phyloP scores from a whole-genome alignment of 2,329 filamentous ascomycete genomes.

The Scedosporium boydii region DNA sequence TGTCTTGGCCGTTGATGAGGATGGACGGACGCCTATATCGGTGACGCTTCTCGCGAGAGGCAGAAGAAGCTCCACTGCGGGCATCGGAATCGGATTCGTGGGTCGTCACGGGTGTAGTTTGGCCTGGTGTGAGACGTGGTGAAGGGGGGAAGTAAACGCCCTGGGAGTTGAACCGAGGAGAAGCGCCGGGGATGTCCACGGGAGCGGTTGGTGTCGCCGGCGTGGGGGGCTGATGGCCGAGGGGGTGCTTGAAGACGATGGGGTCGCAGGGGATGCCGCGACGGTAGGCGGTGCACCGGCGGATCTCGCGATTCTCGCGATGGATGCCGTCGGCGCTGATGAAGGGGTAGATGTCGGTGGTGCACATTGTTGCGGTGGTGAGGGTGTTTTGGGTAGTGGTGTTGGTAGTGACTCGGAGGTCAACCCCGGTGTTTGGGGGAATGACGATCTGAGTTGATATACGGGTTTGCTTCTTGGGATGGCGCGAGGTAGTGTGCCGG shows the following conservation, averaged over 20 bases:
- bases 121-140: slow-evolving; percentile 9
- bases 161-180: slow-evolving; percentile 16
- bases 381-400: background rate
- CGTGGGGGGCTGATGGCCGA: slow-evolving; percentile 28
- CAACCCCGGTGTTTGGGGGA: background rate
- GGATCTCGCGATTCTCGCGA: slow-evolving; percentile 23
- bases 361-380: slow-evolving; percentile 37
- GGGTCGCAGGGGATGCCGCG: slow-evolving; percentile 32
- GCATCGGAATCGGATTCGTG: slow-evolving; percentile 5
- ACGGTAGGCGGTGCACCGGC: slow-evolving; percentile 29
- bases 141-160: slow-evolving; percentile 25
- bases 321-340: slow-evolving; percentile 34
- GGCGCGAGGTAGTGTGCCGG: background rate
- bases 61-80: background rate
- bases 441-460: background rate
- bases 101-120: background rate
- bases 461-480: background rate
- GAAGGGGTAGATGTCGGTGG: slow-evolving; percentile 35
- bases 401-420: background rate
- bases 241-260: slow-evolving; percentile 30
- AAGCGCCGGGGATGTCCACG: slow-evolving; percentile 30
- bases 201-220: slow-evolving; percentile 16
- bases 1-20: background rate
- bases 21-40: background rate
- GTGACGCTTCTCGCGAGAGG: background rate